phyloP scores from a whole-genome alignment of 208 protist species.

The Trypanosoma caninum region DNA sequence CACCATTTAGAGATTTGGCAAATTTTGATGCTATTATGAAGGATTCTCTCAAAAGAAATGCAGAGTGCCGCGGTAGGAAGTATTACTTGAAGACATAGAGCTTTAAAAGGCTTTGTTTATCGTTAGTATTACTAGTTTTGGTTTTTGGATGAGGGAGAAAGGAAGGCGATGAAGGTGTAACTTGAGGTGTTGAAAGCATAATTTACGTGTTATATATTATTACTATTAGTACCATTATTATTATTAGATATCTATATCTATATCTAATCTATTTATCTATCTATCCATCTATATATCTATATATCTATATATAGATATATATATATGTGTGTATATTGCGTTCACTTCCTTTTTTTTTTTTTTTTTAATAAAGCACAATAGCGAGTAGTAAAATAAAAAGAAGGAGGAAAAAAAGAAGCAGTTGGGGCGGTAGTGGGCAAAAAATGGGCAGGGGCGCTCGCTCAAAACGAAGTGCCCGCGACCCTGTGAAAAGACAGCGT shows the following conservation, averaged over 20 bases:
- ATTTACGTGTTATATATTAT: too few species aligned
- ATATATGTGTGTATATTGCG: background rate
- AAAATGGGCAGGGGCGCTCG: constrained; percentile 79
- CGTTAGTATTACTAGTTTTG: background rate
- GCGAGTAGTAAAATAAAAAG: constrained; percentile 4
- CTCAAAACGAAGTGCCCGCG: constrained; percentile 52
- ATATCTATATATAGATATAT: too few species aligned
- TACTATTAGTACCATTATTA: too few species aligned
- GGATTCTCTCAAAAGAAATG: constrained; percentile 41
- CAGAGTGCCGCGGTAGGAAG: constrained; percentile 56
- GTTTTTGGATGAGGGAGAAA: background rate
- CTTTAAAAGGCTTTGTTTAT: background rate
- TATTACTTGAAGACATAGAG: constrained; percentile 54
- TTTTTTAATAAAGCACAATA: background rate
- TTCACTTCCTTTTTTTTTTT: background rate
- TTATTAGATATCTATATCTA: too few species aligned
- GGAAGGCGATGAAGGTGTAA: too few species aligned
- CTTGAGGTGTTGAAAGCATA: too few species aligned
- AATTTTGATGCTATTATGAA: constrained; percentile 61
- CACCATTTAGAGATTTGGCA: constrained; percentile 21
- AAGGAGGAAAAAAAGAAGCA: background rate
- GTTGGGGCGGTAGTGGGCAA: background rate
- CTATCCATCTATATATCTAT: too few species aligned
- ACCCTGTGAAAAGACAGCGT: constrained; percentile 32
- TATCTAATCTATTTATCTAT: too few species aligned